Conservation (phyloP, 2,329 filamentous ascomycete genomes). For the Cordyceps militaris region DNA sequence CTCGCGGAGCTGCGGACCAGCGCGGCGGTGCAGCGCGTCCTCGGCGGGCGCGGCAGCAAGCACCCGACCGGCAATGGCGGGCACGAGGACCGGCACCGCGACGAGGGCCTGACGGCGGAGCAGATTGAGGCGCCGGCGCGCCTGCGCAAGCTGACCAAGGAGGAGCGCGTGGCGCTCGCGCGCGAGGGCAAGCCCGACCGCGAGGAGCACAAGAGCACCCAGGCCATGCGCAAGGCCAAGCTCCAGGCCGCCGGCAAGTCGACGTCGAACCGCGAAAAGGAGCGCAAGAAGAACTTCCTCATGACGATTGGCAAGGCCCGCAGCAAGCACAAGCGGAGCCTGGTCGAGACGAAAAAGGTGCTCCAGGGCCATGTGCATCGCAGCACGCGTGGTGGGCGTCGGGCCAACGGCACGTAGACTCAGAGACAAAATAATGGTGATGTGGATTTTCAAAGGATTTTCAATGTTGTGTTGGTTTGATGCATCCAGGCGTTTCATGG, state of each 20-base stretch:
- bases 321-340: conserved; percentile 87
- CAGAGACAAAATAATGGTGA: not conserved
- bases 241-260: conserved; percentile 89
- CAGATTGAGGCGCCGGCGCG: conserved; percentile 83
- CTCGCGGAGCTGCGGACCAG: conserved; percentile 78
- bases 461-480: not conserved
- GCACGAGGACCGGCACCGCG: conserved; percentile 57
- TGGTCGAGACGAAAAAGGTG: conserved; percentile 76
- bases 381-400: conserved; percentile 74
- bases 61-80: conserved; percentile 31
- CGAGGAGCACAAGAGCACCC: conserved; percentile 76
- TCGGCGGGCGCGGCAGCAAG: conserved; percentile 41
- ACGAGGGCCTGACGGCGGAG: conserved; percentile 83
- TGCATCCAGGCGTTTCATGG: conserved; percentile 3
- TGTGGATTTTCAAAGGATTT: not conserved
- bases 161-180: conserved; percentile 78
- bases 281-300: conserved; percentile 93
- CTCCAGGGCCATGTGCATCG: conserved; percentile 75
- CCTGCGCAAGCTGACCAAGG: conserved; percentile 78
- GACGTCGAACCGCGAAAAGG: conserved; percentile 95
- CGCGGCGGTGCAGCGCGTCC: conserved; percentile 60
- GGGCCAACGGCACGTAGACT: conserved; percentile 54
- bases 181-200: conserved; percentile 74
- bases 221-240: conserved; percentile 77
- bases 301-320: conserved; percentile 98